Conservation (phyloP, 306 rosid genomes). For the Lathyrus tuberosus region DNA sequence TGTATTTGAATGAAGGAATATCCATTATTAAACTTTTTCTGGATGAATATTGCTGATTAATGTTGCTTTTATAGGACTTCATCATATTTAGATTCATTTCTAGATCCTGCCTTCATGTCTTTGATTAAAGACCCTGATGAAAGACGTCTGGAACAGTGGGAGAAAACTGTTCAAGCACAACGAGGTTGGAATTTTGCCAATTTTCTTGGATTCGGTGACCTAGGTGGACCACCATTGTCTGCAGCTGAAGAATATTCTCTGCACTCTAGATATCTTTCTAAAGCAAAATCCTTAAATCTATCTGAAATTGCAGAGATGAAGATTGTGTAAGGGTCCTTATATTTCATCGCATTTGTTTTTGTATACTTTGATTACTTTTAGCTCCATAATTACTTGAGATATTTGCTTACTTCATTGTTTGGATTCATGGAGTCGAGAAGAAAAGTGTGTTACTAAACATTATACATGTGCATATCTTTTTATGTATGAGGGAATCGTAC, state of each 20-base stretch:
- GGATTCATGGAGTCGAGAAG: conserved; percentile 6
- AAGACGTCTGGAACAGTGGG: conserved; percentile 97
- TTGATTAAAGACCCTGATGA: conserved; percentile 97
- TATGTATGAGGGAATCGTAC: conserved; percentile 11
- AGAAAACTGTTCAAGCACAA: conserved; percentile 90
- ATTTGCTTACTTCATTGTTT: conserved; percentile 29
- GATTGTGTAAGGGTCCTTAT: conserved; percentile 68
- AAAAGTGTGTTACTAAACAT: conserved; percentile 6
- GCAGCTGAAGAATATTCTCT: conserved; percentile 93
- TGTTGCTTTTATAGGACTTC: conserved; percentile 66
- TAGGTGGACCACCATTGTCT: conserved; percentile 83
- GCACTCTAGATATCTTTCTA: conserved; percentile 95
- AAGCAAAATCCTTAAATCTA: conserved; percentile 89
- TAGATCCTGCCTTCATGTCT: conserved; percentile 99
- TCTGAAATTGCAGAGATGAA: conserved; percentile 98
- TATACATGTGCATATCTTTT: conserved; percentile 1
- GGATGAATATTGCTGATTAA: conserved; percentile 16
- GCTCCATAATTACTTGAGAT: conserved; percentile 4
- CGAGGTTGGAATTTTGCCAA: conserved; percentile 79
- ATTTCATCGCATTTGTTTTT: conserved; percentile 25
- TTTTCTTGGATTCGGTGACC: conserved; percentile 87
- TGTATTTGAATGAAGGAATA: not conserved
- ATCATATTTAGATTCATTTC: conserved; percentile 72
- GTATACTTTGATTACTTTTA: conserved; percentile 21
- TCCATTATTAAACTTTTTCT: conserved; percentile 20